Percentiles rank a stretch among this genome's conserved stretches.
phyloP scores from a whole-genome alignment of 495 filamentous ascomycete genomes.

The Xylaria flabelliformis region DNA sequence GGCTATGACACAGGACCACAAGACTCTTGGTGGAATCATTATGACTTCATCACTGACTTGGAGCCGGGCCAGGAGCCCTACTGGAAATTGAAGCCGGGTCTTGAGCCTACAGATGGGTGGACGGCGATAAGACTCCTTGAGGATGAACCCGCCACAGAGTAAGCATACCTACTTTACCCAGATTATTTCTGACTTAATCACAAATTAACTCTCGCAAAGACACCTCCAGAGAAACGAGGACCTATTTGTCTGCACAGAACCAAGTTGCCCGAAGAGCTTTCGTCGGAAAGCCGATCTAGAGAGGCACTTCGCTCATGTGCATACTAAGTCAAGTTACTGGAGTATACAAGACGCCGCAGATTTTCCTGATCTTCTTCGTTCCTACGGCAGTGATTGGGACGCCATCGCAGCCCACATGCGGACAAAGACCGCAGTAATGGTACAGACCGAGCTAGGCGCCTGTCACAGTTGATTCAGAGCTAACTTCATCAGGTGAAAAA shows the following conservation, averaged over 20 bases:
- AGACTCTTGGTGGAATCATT: conserved; percentile 23
- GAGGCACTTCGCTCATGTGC: conserved; percentile 50
- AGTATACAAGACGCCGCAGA: too few species aligned
- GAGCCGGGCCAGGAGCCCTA: conserved; percentile 31
- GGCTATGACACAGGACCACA: background rate
- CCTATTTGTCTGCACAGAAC: conserved; percentile 35
- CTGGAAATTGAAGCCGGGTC: conserved; percentile 32
- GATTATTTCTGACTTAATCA: background rate
- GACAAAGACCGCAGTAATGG: too few species aligned
- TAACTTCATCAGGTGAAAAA: background rate
- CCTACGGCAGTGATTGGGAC: too few species aligned
- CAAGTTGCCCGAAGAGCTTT: conserved; percentile 46
- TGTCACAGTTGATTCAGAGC: too few species aligned
- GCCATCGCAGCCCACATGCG: too few species aligned
- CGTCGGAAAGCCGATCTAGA: conserved; percentile 55
- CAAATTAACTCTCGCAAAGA: conserved; percentile 29
- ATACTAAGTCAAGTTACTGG: conserved; percentile 29
- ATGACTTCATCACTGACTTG: conserved; percentile 30
- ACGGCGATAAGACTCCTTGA: conserved; percentile 23
- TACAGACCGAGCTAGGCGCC: too few species aligned
- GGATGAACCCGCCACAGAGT: conserved; percentile 22
- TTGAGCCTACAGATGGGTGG: conserved; percentile 13
- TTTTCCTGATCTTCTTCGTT: too few species aligned
- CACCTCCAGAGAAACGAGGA: conserved; percentile 23
- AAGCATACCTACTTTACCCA: conserved; percentile 18